Base-by-base conservation (phyloP, 176 grass and related monocot species). In the Carex pumila region DNA sequence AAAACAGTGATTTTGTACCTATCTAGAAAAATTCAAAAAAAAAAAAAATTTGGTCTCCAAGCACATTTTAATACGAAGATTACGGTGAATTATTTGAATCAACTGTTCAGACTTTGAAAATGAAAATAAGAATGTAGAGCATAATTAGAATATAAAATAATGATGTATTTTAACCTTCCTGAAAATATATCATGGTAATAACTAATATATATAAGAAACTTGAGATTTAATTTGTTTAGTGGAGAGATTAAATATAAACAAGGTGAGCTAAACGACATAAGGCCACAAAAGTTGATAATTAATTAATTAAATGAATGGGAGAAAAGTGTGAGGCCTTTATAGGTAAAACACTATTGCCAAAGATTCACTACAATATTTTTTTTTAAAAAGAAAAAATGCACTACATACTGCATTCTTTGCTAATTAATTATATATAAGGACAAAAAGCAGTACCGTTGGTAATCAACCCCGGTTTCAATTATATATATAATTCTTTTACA, bases 311-410 rank as follows among this genome's bases (percentile, higher is more conserved):
- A 5, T 21, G 10, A 49, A 74, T 25, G 43, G 19, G 32, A 74
- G 45, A 52, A 74, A 72, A 74, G 45, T 50, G n/a, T 50, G 45
- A 74, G 43, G 43, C 71, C 71, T 74, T 74, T 74, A 52, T 52
- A 50, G 43, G 69, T 72, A 72, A 22, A 72, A 10, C 69, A 49
- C 18, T 72, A 71, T 71, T 71, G 36, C 18, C 5, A 59, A 43
- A 71, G 37, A 47, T 72, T 72, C 7, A 47, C 37, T 32, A 67
- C 0, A 34, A n/a, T n/a, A n/a, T n/a, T n/a, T n/a, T n/a, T n/a
- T n/a, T n/a, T n/a, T n/a, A n/a, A n/a, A 15, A 36, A 21, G 9
- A 30, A 45, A 5, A 59, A 1, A 59, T 71, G 69, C 41, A 72
- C 69, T 71, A 71, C 39, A 7, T 50, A 72, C 39, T 71, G 47